These are phyloP conservation scores for Selaginella moellendorffii DNA, from an alignment of 75 land plant species.

Conservation along the genomic window DNA sequence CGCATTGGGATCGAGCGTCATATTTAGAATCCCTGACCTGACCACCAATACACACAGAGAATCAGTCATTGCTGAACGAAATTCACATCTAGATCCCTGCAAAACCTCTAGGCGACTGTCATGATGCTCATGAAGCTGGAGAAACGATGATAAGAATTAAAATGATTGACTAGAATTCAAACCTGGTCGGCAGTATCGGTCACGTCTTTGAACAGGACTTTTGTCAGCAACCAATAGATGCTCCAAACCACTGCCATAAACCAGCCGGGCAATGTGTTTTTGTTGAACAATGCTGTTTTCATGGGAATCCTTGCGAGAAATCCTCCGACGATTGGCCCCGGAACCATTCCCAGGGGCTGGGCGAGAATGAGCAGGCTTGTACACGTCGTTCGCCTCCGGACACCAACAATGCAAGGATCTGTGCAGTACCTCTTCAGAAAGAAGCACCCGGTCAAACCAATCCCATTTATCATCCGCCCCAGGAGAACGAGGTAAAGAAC, in stretches of 20 bases:
- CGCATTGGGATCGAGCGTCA: too few relatives aligned
- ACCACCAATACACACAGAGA: too few relatives aligned
- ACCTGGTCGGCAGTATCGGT: too few relatives aligned
- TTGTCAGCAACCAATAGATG: neutral
- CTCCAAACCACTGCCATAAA: neutral
- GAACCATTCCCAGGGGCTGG: neutral
- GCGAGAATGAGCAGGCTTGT: conserved; percentile 2
- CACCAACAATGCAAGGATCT: neutral
- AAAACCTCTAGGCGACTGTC: too few relatives aligned
- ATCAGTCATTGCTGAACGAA: too few relatives aligned
- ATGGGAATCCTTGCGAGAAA: neutral
- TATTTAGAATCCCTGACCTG: too few relatives aligned
- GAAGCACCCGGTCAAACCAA: conserved; percentile 5
- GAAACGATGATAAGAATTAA: too few relatives aligned
- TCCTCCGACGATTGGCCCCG: conserved; percentile 2
- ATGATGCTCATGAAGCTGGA: too few relatives aligned
- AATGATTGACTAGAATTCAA: too few relatives aligned
- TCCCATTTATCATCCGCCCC: conserved; percentile 3
- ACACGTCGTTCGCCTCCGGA: neutral
- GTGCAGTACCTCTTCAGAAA: conserved; percentile 7
- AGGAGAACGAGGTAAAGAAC: neutral
- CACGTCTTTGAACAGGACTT: neutral
- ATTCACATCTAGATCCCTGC: too few relatives aligned
- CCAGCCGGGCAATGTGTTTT: neutral
- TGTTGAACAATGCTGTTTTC: neutral